Conservation (phyloP, 495 filamentous ascomycete species). For the Penicillium diatomitis region DNA sequence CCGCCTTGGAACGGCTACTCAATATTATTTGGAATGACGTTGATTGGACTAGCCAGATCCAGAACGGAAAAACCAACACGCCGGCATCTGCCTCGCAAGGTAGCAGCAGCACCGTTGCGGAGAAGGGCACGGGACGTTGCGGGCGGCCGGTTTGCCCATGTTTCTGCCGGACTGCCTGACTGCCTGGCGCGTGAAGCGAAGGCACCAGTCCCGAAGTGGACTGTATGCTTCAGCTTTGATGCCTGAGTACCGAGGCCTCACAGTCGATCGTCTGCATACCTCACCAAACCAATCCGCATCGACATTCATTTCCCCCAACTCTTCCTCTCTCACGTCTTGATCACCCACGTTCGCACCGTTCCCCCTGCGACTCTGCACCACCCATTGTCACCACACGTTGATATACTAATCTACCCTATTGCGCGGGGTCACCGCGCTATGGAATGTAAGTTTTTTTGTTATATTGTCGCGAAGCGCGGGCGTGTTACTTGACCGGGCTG, state of each 20-base stretch:
- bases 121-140: conserved; percentile 13
- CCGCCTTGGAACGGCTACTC: conserved; percentile 8
- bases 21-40: conserved; percentile 25
- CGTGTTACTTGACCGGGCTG: conserved; percentile 25
- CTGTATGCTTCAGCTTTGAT: background rate
- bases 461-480: conserved; percentile 9
- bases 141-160: too few relatives aligned
- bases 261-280: conserved; percentile 20
- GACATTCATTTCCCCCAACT: conserved; percentile 14
- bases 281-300: conserved; percentile 14
- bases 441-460: conserved; percentile 39
- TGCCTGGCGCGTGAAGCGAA: conserved; percentile 11
- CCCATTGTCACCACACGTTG: conserved; percentile 23
- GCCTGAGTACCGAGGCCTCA: conserved; percentile 26
- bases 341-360: conserved; percentile 6
- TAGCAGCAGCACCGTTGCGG: too few relatives aligned
- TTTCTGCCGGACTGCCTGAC: too few relatives aligned
- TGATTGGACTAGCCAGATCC: conserved; percentile 9
- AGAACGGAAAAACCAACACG: background rate
- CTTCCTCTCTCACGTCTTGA: conserved; percentile 19
- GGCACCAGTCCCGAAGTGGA: conserved; percentile 18
- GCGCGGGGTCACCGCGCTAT: conserved; percentile 44
- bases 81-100: too few relatives aligned
- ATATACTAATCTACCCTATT: conserved; percentile 21
- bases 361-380: conserved; percentile 14